Evolutionary conservation across 306 rosid genomes (phyloP).

Genomic region (Citrullus colocynthis): DNA sequence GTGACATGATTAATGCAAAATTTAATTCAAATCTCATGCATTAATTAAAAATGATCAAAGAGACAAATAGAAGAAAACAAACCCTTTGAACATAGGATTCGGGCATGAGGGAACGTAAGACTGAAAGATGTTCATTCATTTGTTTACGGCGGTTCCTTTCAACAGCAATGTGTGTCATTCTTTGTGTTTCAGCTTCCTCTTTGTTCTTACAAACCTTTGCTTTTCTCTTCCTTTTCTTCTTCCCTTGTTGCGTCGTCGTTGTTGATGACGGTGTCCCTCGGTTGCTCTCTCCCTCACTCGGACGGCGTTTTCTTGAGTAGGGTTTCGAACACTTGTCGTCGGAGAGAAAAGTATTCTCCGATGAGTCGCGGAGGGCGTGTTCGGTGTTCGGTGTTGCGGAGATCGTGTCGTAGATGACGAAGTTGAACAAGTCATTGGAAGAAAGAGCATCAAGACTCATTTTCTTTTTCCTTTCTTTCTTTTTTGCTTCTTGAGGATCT

Average conservation of each 20-base stretch:
- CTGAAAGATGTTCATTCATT: slow-evolving; percentile 86
- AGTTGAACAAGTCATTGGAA: slow-evolving; percentile 53
- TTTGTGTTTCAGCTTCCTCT: slow-evolving; percentile 86
- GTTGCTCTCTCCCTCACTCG: background rate
- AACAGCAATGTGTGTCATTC: slow-evolving; percentile 88
- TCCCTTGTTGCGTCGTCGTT: slow-evolving; percentile 3
- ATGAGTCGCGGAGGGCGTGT: slow-evolving; percentile 2
- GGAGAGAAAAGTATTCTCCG: background rate
- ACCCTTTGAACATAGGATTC: slow-evolving; percentile 87
- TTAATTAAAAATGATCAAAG: background rate
- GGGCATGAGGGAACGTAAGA: slow-evolving; percentile 85
- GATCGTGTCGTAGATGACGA: slow-evolving; percentile 69
- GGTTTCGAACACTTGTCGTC: slow-evolving; percentile 8
- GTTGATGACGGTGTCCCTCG: background rate
- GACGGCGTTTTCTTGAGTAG: background rate
- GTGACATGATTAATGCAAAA: background rate
- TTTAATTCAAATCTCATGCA: background rate
- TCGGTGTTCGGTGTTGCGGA: slow-evolving; percentile 41
- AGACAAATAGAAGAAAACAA: slow-evolving; percentile 2
- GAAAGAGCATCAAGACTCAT: slow-evolving; percentile 64
- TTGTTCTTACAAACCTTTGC: slow-evolving; percentile 67
- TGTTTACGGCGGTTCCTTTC: slow-evolving; percentile 86
- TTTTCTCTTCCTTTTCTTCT: slow-evolving; percentile 68
- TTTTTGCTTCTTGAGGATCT: too few species aligned
- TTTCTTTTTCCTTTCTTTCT: background rate